Evolutionary conservation across 306 rosid species (phyloP).

Genomic region (Dalbergia oliveri): DNA sequence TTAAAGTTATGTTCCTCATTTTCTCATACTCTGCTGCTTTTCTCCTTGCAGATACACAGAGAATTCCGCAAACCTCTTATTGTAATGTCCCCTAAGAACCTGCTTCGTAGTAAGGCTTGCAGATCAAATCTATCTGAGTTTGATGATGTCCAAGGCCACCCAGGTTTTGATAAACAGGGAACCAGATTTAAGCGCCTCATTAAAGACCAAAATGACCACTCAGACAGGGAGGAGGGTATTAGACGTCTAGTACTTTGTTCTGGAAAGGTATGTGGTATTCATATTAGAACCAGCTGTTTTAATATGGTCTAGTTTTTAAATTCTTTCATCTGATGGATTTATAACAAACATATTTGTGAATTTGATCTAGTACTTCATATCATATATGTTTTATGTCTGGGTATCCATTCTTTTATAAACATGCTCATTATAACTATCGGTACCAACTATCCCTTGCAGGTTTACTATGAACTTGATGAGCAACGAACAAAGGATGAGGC

Average conservation of each 20-base stretch:
- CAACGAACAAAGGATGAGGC: slow-evolving; percentile 69
- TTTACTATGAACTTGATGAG: slow-evolving; percentile 95
- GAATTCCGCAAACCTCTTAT: slow-evolving; percentile 95
- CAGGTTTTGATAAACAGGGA: slow-evolving; percentile 99
- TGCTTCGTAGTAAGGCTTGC: slow-evolving; percentile 92
- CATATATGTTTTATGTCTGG: background rate
- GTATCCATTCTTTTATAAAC: slow-evolving; percentile 21
- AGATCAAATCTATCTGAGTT: slow-evolving; percentile 92
- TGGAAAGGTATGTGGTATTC: slow-evolving; percentile 73
- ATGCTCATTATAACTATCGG: slow-evolving; percentile 21
- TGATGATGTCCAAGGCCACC: slow-evolving; percentile 98
- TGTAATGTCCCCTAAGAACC: slow-evolving; percentile 96
- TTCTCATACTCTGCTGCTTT: slow-evolving; percentile 39
- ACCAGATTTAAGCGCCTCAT: slow-evolving; percentile 98
- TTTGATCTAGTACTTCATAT: background rate
- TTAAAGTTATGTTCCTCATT: background rate
- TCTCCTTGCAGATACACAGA: slow-evolving; percentile 74
- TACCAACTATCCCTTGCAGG: slow-evolving; percentile 54
- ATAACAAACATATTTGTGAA: slow-evolving; percentile 16
- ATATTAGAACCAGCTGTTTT: slow-evolving; percentile 14
- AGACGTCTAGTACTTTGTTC: slow-evolving; percentile 94
- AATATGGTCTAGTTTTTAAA: background rate
- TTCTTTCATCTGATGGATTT: slow-evolving; percentile 17
- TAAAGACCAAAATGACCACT: slow-evolving; percentile 83
- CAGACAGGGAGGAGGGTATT: slow-evolving; percentile 84